Percentiles rank a stretch among this genome's conserved stretches.
Evolutionary conservation across 352 stramenopile genomes (phyloP).

Genomic region (Pythium volutum): DNA sequence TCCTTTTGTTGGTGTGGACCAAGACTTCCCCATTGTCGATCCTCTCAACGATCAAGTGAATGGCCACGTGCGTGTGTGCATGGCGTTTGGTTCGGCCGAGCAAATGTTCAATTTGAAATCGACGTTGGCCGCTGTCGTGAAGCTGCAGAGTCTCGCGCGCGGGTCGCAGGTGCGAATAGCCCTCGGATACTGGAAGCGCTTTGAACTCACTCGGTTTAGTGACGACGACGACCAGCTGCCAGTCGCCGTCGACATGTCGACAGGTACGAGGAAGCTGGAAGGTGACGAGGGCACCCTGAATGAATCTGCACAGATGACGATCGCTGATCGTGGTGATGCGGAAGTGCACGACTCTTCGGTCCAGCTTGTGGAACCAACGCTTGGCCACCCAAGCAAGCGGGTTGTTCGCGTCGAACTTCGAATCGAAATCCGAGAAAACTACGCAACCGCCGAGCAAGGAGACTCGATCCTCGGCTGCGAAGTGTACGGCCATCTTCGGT

Average conservation of each 20-base stretch:
- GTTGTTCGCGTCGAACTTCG: conserved; percentile 18
- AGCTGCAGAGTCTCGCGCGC: conserved; percentile 35
- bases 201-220: conserved; percentile 3
- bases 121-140: conserved; percentile 25
- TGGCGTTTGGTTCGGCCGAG: conserved; percentile 49
- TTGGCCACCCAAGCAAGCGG: neutral
- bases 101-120: conserved; percentile 44
- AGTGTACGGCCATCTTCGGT: conserved; percentile 33
- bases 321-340: neutral
- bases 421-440: conserved; percentile 13
- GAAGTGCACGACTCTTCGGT: neutral
- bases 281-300: neutral
- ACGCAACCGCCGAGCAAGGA: neutral
- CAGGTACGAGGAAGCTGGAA: neutral
- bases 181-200: conserved; percentile 16
- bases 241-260: neutral
- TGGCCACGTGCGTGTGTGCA: conserved; percentile 33
- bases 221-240: neutral
- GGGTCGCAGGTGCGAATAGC: conserved; percentile 19
- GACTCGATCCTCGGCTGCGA: conserved; percentile 33
- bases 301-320: neutral
- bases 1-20: conserved; percentile 24
- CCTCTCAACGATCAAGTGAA: conserved; percentile 33
- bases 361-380: neutral
- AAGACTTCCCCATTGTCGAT: conserved; percentile 45